phyloP scores from a whole-genome alignment of 768 basidiomycete species.

The Termitomyces sp. region DNA sequence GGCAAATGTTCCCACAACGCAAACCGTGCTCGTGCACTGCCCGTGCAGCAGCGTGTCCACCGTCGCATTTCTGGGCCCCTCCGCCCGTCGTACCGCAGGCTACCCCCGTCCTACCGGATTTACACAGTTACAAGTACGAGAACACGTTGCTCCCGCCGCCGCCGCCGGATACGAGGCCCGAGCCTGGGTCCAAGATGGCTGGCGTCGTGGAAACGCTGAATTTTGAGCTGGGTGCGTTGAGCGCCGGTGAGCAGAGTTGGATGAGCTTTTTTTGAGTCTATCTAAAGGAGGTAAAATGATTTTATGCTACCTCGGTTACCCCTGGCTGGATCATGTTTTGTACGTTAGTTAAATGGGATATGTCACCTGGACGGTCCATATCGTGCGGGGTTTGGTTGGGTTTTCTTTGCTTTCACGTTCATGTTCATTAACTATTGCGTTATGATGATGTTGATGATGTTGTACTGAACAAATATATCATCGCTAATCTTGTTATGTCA shows the following conservation, averaged over 20 bases:
- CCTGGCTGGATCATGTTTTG: neutral
- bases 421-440: neutral
- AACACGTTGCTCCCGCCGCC: slow-evolving; percentile 20
- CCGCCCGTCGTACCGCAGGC: slow-evolving; percentile 26
- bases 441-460: neutral
- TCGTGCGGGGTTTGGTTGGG: neutral
- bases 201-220: slow-evolving; percentile 36
- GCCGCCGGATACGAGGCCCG: slow-evolving; percentile 21
- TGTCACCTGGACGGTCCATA: neutral
- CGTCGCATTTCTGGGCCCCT: slow-evolving; percentile 40
- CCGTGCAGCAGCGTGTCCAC: slow-evolving; percentile 23
- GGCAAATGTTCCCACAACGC: slow-evolving; percentile 33
- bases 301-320: neutral
- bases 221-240: slow-evolving; percentile 43
- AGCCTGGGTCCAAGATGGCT: slow-evolving; percentile 31
- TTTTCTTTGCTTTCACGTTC: slow-evolving; percentile 3
- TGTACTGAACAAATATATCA: neutral
- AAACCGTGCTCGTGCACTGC: slow-evolving; percentile 38
- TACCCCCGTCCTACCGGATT: slow-evolving; percentile 33
- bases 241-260: slow-evolving; percentile 35
- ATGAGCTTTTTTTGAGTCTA: slow-evolving; percentile 39
- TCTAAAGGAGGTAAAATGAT: neutral
- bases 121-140: slow-evolving; percentile 24
- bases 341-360: neutral
- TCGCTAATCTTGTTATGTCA: neutral